Base-by-base conservation (phyloP, 371 early-diverging fungal species). In the Apophysomyces ossiformis region DNA sequence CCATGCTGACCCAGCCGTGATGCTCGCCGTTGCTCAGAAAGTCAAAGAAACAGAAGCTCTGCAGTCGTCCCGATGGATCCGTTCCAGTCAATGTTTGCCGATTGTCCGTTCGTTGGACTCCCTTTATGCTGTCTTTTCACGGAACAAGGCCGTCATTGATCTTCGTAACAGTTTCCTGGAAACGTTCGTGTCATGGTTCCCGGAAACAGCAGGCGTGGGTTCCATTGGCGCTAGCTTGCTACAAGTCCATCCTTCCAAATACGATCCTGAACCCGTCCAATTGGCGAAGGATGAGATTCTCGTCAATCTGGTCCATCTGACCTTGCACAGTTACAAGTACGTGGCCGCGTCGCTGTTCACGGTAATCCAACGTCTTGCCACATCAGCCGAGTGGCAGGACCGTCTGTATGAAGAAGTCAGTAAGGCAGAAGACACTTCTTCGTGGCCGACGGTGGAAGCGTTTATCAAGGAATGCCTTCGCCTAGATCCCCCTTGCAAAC, bases 391-490 rank as follows among this genome's bases (percentile, higher is more conserved):
- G 13, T 65, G 68, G 58, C 82, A 82, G 59, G 61, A 47, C 7
- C 58, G 60, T 15, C 37, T 77, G 1, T 37, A 63, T 43, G 43
- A 45, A 7, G 62, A 70, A 2, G 43, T 36, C 13, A 47, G 32
- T 26, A 26, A 26, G 32, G 32, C 50, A 9, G 37, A 15, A 35
- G 43, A 32, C 1, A 75, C 66, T 35, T 58, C 67, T 2, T 26
- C 32, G 2, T 11, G 35, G 37, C 54, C 63, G 3, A 37, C 71
- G 3, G 66, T 71, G 5, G 26, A 58, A 8, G 77, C 76, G 7
- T 72, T 77, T 65, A 70, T 81, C 43, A 63, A 70, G 16, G 81
- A 81, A 37, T 69, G 73, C 7, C 43, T 83, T 46, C 76, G 84
- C 11, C 57, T 65, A 8, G 72, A 77, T 37, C 61, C 79, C 5